Evolutionary conservation across 176 grass and related monocot genomes (phyloP).

Genomic region (Puccinellia tenuiflora): DNA sequence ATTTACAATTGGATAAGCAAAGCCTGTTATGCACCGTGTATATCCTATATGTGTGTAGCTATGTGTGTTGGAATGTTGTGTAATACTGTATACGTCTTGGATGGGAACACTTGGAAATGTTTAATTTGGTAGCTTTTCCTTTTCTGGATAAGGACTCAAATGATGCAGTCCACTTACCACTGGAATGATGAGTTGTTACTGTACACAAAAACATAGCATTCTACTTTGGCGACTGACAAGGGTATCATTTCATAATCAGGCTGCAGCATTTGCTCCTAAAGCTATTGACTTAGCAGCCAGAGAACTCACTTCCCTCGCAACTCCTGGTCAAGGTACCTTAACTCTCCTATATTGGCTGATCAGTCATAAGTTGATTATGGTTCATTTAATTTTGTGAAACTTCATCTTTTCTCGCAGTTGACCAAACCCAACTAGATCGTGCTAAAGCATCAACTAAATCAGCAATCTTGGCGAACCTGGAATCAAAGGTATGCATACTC

Average conservation of each 20-base stretch:
- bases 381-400: conserved; percentile 25
- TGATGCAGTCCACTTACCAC: neutral
- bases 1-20: neutral
- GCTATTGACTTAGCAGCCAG: conserved; percentile 82
- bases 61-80: too few relatives aligned
- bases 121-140: too few relatives aligned
- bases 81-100: too few relatives aligned
- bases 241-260: conserved; percentile 42
- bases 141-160: neutral
- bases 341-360: conserved; percentile 14
- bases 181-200: neutral
- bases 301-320: conserved; percentile 73
- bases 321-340: conserved; percentile 78
- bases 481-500: conserved; percentile 56
- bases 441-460: conserved; percentile 85
- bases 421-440: conserved; percentile 75
- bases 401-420: conserved; percentile 46
- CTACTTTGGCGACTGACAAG: neutral
- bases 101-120: too few relatives aligned
- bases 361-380: conserved; percentile 12
- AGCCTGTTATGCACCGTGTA: neutral
- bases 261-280: conserved; percentile 73
- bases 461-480: conserved; percentile 58
- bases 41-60: too few relatives aligned
- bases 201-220: neutral